Percentiles rank a stretch among this genome's conserved stretches.
Evolutionary conservation across 2,329 filamentous ascomycete species (phyloP).

Genomic region (Pseudocercospora fuligena): DNA sequence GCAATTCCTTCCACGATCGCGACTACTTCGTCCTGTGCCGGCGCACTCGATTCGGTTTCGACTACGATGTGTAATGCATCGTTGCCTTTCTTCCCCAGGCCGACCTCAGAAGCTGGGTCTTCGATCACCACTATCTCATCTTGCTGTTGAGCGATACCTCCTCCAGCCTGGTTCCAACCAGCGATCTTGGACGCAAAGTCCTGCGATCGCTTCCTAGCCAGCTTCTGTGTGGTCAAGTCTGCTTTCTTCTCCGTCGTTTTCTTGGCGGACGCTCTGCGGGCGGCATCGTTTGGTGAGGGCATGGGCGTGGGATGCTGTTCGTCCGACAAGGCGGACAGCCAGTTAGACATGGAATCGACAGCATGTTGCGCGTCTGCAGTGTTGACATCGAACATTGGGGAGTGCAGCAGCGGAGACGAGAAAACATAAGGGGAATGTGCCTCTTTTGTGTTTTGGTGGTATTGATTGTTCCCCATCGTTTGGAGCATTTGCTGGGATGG

Average conservation of each 20-base stretch:
- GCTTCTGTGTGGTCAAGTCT: conserved; percentile 32
- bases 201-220: conserved; percentile 39
- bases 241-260: conserved; percentile 39
- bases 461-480: not conserved
- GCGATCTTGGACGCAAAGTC: conserved; percentile 41
- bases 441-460: not conserved
- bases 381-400: conserved; percentile 34
- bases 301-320: conserved; percentile 37
- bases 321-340: conserved; percentile 29
- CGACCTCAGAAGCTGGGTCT: conserved; percentile 15
- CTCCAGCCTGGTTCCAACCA: conserved; percentile 40
- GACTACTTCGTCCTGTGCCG: conserved; percentile 19
- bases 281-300: conserved; percentile 33
- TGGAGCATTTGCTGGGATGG: conserved; percentile 3
- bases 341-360: conserved; percentile 36
- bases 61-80: conserved; percentile 29
- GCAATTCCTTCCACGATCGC: conserved; percentile 21
- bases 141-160: conserved; percentile 34
- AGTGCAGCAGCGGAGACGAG: not conserved
- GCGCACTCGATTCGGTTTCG: conserved; percentile 24
- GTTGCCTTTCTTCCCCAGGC: conserved; percentile 3
- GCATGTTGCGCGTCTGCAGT: conserved; percentile 31
- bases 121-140: conserved; percentile 34
- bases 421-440: not conserved
- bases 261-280: conserved; percentile 29